These are phyloP conservation scores for Urostyla sp. DNA, from an alignment of 73 alveolate species.

Conservation along the genomic window DNA sequence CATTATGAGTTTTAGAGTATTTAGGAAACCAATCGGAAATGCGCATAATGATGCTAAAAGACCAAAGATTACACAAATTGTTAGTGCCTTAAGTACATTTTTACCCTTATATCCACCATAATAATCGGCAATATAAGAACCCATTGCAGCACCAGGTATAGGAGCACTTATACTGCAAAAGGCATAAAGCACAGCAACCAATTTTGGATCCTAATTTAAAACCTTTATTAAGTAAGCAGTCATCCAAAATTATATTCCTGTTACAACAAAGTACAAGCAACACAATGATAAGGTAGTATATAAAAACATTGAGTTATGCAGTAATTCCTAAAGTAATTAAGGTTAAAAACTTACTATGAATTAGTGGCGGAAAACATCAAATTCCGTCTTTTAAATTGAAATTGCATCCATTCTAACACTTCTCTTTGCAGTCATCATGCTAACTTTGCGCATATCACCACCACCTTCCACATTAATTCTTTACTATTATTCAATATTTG, in stretches of 20 bases:
- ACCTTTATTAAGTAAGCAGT: constrained; percentile 76
- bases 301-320: constrained; percentile 72
- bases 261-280: constrained; percentile 88
- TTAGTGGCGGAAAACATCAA: constrained; percentile 8
- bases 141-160: constrained; percentile 91
- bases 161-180: constrained; percentile 89
- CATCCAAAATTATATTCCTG: constrained; percentile 96
- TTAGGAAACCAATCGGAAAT: constrained; percentile 90
- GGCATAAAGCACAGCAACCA: constrained; percentile 79
- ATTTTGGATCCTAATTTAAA: constrained; percentile 71
- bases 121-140: constrained; percentile 87
- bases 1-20: constrained; percentile 71
- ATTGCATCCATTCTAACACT: constrained; percentile 57
- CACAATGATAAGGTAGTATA: constrained; percentile 84
- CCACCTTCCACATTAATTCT: constrained; percentile 20
- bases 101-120: constrained; percentile 95
- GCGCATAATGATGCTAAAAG: constrained; percentile 83
- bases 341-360: constrained; percentile 2
- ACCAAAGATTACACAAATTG: constrained; percentile 87
- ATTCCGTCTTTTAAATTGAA: constrained; percentile 17
- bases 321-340: constrained; percentile 8
- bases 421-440: background rate
- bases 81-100: constrained; percentile 82
- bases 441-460: too few relatives aligned
- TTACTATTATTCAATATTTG: constrained; percentile 46